These are phyloP conservation scores for Ophioceras dolichostomum DNA, from an alignment of 2,329 filamentous ascomycete genomes.

Conservation along the genomic window DNA sequence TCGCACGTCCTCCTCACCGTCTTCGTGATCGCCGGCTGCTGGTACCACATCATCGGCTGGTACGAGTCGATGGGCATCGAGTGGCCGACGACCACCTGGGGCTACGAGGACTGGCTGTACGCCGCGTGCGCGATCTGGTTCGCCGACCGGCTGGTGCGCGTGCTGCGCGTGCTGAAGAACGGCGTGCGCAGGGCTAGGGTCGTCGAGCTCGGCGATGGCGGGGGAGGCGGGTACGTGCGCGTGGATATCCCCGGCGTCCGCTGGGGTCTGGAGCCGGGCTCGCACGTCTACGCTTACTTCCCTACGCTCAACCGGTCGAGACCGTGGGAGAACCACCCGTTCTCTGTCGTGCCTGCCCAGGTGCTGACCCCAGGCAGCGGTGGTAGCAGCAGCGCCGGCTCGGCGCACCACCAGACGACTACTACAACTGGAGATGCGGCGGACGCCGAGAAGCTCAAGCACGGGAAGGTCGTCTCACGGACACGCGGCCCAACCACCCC, in stretches of 20 bases:
- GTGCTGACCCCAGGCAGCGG: constrained; percentile 9
- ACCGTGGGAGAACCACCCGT: constrained; percentile 42
- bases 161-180: constrained; percentile 22
- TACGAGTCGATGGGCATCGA: constrained; percentile 10
- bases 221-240: too few relatives aligned
- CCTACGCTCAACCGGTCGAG: constrained; percentile 25
- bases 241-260: constrained; percentile 16
- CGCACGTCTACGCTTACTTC: constrained; percentile 34
- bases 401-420: background rate
- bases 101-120: constrained; percentile 9
- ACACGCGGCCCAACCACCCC: background rate
- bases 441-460: background rate
- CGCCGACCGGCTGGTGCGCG: constrained; percentile 29
- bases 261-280: constrained; percentile 17
- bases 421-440: background rate
- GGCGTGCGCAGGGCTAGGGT: constrained; percentile 19
- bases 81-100: background rate
- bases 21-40: constrained; percentile 20
- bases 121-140: constrained; percentile 14
- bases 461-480: too few relatives aligned
- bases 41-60: constrained; percentile 24
- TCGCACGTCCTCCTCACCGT: constrained; percentile 18
- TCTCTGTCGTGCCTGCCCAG: constrained; percentile 26
- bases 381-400: too few relatives aligned
- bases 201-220: constrained; percentile 13